These are phyloP conservation scores for Glycine latifolia DNA, from an alignment of 306 rosid genomes.

Conservation along the genomic window DNA sequence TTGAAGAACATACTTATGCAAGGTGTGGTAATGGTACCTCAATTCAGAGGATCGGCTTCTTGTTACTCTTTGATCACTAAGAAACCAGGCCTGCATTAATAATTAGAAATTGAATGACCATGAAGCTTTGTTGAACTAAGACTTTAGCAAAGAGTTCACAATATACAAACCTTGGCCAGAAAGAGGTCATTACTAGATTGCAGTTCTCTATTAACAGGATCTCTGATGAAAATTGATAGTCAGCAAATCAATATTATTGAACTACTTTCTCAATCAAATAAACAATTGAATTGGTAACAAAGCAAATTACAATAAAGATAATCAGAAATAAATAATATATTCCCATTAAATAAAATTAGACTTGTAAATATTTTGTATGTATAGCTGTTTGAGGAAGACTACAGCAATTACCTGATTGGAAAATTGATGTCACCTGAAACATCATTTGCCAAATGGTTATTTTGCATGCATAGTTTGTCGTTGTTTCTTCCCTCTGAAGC, in stretches of 20 bases:
- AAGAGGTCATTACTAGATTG: constrained; percentile 68
- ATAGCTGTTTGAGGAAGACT: constrained; percentile 35
- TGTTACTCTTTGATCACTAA: constrained; percentile 87
- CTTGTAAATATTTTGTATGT: not conserved
- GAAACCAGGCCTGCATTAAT: constrained; percentile 90
- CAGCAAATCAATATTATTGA: constrained; percentile 39
- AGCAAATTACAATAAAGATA: constrained; percentile 13
- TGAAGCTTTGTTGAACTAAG: constrained; percentile 44
- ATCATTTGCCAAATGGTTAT: constrained; percentile 56
- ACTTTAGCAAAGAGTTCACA: constrained; percentile 34
- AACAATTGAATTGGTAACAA: constrained; percentile 17
- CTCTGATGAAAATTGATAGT: constrained; percentile 62
- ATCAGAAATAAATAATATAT: constrained; percentile 2
- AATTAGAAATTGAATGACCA: constrained; percentile 44
- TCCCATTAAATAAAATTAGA: not conserved
- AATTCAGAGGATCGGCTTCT: constrained; percentile 97
- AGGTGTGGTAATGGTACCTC: constrained; percentile 59
- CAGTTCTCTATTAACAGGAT: constrained; percentile 71
- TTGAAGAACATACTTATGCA: constrained; percentile 27
- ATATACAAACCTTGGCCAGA: constrained; percentile 77
- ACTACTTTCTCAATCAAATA: constrained; percentile 27
- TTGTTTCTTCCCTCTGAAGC: constrained; percentile 74
- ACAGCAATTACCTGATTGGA: constrained; percentile 65
- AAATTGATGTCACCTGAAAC: constrained; percentile 59
- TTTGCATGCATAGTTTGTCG: constrained; percentile 62